Conservation (phyloP, 2,329 filamentous ascomycete species). For the Epicoccum nigrum region DNA sequence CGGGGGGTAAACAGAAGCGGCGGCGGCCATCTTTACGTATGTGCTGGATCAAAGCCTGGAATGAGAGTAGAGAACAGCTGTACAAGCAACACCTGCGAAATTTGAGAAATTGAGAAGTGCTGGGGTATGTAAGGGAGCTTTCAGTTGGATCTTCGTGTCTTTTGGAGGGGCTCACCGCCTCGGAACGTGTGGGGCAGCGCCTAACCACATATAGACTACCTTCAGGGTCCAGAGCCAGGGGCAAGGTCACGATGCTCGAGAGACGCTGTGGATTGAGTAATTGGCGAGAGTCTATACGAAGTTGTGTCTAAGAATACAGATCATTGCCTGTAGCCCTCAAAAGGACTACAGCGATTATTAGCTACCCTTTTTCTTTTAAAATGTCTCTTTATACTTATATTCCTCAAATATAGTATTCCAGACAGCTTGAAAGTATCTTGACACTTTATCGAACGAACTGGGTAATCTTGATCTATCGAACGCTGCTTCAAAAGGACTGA, state of each 20-base stretch:
- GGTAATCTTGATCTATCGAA: slow-evolving; percentile 5
- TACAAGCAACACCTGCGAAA: not conserved
- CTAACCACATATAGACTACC: slow-evolving; percentile 19
- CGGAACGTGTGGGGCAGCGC: slow-evolving; percentile 25
- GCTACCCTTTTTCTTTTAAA: too few relatives aligned
- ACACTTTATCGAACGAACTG: not conserved
- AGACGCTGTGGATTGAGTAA: too few relatives aligned
- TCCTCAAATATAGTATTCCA: too few relatives aligned
- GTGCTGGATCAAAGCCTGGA: not conserved
- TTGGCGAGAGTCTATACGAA: too few relatives aligned
- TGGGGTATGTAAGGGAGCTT: slow-evolving; percentile 18
- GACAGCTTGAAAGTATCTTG: too few relatives aligned
- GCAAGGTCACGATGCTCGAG: slow-evolving; percentile 4
- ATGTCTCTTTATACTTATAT: too few relatives aligned
- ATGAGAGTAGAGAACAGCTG: not conserved
- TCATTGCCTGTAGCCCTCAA: too few relatives aligned
- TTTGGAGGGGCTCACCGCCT: slow-evolving; percentile 35
- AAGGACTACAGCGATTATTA: too few relatives aligned
- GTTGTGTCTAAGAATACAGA: too few relatives aligned
- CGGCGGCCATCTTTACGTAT: slow-evolving; percentile 46
- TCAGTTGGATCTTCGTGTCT: slow-evolving; percentile 17
- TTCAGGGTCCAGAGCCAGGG: slow-evolving; percentile 14
- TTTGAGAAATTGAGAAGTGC: not conserved
- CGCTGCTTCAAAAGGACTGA: not conserved
- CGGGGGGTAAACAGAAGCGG: slow-evolving; percentile 66